Evolutionary conservation across 1,139 yeast genomes (phyloP).

Genomic region (Geotrichum cucujoidarum): DNA sequence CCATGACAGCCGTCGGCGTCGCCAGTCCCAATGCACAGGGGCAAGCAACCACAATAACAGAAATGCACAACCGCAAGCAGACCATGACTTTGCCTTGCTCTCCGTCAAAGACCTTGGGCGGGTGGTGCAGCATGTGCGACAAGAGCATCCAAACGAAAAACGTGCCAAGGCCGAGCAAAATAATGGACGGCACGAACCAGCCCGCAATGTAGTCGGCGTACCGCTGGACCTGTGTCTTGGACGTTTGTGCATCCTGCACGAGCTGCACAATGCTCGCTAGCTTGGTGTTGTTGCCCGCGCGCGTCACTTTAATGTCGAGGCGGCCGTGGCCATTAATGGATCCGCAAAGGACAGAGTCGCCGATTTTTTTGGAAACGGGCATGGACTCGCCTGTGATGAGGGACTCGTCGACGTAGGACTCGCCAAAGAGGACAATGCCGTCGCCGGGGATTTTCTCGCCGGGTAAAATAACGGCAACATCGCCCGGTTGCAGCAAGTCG

Average conservation of each 20-base stretch:
- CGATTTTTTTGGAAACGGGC: conserved; percentile 59
- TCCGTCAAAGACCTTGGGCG: conserved; percentile 56
- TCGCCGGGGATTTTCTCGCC: conserved; percentile 92
- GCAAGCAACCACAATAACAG: conserved; percentile 94
- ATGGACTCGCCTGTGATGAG: conserved; percentile 84
- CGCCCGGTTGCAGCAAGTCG: conserved; percentile 72
- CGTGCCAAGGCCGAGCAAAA: conserved; percentile 58
- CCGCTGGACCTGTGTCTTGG: conserved; percentile 85
- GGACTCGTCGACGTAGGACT: conserved; percentile 81
- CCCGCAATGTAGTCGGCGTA: conserved; percentile 84
- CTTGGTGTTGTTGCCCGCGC: conserved; percentile 78
- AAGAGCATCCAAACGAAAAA: conserved; percentile 62
- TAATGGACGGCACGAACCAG: conserved; percentile 73
- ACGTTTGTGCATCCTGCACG: conserved; percentile 84
- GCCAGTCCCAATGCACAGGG: conserved; percentile 97
- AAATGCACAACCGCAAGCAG: conserved; percentile 77
- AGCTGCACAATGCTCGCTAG: conserved; percentile 79
- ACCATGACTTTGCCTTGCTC: conserved; percentile 58
- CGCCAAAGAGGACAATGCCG: conserved; percentile 72
- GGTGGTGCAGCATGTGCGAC: conserved; percentile 38
- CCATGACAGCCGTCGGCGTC: conserved; percentile 98
- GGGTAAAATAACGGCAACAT: conserved; percentile 71
- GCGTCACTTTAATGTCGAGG: conserved; percentile 60
- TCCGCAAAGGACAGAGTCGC: conserved; percentile 78
- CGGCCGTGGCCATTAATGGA: conserved; percentile 79